Base-by-base conservation (phyloP, 345 rosid species). In the Dovyalis caffra region DNA sequence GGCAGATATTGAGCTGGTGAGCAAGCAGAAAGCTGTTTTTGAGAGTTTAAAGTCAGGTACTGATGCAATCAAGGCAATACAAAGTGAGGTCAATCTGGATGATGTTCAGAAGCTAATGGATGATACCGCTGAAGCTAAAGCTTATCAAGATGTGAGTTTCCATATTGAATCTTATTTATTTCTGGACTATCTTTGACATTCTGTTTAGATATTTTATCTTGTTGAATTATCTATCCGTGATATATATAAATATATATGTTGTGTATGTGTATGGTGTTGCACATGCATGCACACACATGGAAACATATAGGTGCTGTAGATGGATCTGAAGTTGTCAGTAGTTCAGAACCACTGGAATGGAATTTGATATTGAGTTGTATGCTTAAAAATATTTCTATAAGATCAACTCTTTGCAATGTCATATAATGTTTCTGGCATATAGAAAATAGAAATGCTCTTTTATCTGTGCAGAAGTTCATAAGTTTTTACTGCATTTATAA, bases 31-130 rank as follows among this genome's bases (percentile, higher is more conserved):
- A 70, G 97, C 97, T 38, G 99, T 95, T 11, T 95, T 91, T 81
- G 97, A 95, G 76, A 91, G 98, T 77, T 83, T 95, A 75, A 92
- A 91, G 85, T 78, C 94, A 31, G 99, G 98, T 65, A 91, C 69
- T 11, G 83, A 81, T 76, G 97, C 97, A 16, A 89, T 95, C 45
- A 95, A 91, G 86, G 97, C 93, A 26, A 87, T 95, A 66, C 98
- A 92, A 86, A 87, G 94, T 47, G 97, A 92, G 86, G 84, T 95
- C 80, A 90, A 90, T 77, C 73, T 92, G 66, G 97, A 92, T 28
- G 99, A 95, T 83, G 97, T 92, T 80, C 97, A 92, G 57, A 95
- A 91, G 84, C 87, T 95, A 45, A 90, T 95, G 99, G 99, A 95
- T 80, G 98, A 95, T 76, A 89, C 90, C 58, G 97, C 81, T 8